phyloP scores from a whole-genome alignment of 1,284 basidiomycete genomes.

The Ustilago nuda region DNA sequence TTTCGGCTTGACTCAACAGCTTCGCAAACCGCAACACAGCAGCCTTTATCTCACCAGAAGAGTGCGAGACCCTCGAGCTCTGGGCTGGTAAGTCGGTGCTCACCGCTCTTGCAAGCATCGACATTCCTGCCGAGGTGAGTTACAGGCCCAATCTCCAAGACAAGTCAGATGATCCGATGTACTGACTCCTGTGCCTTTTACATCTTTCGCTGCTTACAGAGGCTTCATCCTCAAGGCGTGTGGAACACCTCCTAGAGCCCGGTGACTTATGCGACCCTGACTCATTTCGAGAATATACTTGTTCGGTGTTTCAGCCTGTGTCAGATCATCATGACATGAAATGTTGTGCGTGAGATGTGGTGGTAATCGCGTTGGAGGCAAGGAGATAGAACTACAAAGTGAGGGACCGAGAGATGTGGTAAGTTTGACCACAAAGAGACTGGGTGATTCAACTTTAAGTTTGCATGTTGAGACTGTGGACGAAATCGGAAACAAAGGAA shows the following conservation, averaged over 20 bases:
- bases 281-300: not conserved
- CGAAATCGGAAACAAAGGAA: not conserved
- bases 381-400: conserved; percentile 43
- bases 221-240: conserved; percentile 50
- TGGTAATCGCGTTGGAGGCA: conserved; percentile 33
- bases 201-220: conserved; percentile 11
- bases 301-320: not conserved
- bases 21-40: conserved; percentile 82
- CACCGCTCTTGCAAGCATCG: conserved; percentile 71
- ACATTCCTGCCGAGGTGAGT: conserved; percentile 54
- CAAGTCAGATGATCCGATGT: not conserved
- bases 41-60: conserved; percentile 80
- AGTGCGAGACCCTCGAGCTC: conserved; percentile 76
- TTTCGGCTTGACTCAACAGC: conserved; percentile 4
- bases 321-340: not conserved
- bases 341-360: conserved; percentile 32
- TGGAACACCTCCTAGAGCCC: conserved; percentile 23
- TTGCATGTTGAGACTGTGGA: conserved; percentile 46
- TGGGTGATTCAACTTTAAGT: conserved; percentile 10
- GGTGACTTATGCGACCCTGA: not conserved
- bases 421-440: not conserved
- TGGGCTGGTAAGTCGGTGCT: conserved; percentile 76
- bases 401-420: conserved; percentile 5
- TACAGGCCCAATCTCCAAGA: not conserved
- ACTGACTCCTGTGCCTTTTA: not conserved